Conservation (phyloP, 2,329 filamentous ascomycete genomes). For the Fusarium tricinctum region DNA sequence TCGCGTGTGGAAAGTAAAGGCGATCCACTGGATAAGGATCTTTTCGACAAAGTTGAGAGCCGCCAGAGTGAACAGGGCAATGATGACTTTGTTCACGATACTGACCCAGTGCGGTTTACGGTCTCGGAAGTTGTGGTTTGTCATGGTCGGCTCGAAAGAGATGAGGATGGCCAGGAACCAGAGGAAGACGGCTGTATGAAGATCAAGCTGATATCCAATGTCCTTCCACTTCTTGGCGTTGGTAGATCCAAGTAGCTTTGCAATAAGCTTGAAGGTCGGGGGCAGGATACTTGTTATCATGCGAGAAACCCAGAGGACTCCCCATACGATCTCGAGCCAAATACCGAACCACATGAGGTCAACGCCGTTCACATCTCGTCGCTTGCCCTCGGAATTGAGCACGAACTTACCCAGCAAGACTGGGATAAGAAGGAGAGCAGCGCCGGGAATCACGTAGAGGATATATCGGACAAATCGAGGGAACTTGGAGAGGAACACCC, state of each 20-base stretch:
- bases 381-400: constrained; percentile 53
- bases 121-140: constrained; percentile 59
- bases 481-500: constrained; percentile 63
- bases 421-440: constrained; percentile 61
- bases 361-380: constrained; percentile 71
- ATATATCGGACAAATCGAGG: constrained; percentile 65
- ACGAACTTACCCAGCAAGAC: constrained; percentile 60
- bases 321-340: constrained; percentile 95
- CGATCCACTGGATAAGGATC: constrained; percentile 94
- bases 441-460: constrained; percentile 63
- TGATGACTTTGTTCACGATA: constrained; percentile 86
- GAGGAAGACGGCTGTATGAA: constrained; percentile 88
- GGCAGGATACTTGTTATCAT: constrained; percentile 68
- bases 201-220: constrained; percentile 85
- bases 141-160: constrained; percentile 87
- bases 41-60: constrained; percentile 90
- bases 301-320: constrained; percentile 84
- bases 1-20: constrained; percentile 89
- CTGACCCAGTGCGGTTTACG: constrained; percentile 76
- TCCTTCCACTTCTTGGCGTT: constrained; percentile 95
- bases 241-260: constrained; percentile 83
- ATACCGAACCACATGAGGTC: constrained; percentile 91
- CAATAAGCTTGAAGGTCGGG: constrained; percentile 63
- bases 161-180: constrained; percentile 91
- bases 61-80: constrained; percentile 84